These are phyloP conservation scores for Entrophospora sp. DNA, from an alignment of 192 early-diverging fungal genomes.

Conservation along the genomic window DNA sequence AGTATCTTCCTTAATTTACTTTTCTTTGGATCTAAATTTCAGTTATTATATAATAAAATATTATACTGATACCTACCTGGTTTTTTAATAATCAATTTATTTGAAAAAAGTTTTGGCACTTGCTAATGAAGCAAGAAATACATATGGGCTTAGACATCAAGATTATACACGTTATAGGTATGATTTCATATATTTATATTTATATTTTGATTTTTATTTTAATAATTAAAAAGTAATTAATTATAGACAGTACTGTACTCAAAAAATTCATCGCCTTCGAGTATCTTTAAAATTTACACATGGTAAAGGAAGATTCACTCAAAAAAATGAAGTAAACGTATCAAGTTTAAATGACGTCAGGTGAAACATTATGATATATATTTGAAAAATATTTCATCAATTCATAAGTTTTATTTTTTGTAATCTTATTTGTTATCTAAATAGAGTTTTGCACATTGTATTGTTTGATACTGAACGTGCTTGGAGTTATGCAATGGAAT, in stretches of 20 bases:
- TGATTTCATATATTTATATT: neutral
- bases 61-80: too few species aligned
- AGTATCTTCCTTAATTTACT: too few species aligned
- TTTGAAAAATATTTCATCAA: neutral
- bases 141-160: slow-evolving; percentile 70
- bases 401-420: neutral
- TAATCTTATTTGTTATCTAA: neutral
- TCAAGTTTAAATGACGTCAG: slow-evolving; percentile 35
- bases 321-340: slow-evolving; percentile 40
- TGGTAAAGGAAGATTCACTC: slow-evolving; percentile 36
- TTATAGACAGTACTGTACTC: slow-evolving; percentile 55
- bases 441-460: slow-evolving; percentile 50
- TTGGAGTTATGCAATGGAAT: slow-evolving; percentile 74
- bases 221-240: neutral
- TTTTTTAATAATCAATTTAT: too few species aligned
- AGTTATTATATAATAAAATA: too few species aligned
- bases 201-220: neutral
- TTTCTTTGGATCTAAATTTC: too few species aligned
- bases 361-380: slow-evolving; percentile 18
- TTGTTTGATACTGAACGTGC: slow-evolving; percentile 66
- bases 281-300: slow-evolving; percentile 43
- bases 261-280: slow-evolving; percentile 53
- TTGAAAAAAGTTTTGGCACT: slow-evolving; percentile 47
- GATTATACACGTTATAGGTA: slow-evolving; percentile 72
- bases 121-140: slow-evolving; percentile 56